phyloP scores from a whole-genome alignment of 2,329 filamentous ascomycete genomes.

The Epichloe sylvatica region DNA sequence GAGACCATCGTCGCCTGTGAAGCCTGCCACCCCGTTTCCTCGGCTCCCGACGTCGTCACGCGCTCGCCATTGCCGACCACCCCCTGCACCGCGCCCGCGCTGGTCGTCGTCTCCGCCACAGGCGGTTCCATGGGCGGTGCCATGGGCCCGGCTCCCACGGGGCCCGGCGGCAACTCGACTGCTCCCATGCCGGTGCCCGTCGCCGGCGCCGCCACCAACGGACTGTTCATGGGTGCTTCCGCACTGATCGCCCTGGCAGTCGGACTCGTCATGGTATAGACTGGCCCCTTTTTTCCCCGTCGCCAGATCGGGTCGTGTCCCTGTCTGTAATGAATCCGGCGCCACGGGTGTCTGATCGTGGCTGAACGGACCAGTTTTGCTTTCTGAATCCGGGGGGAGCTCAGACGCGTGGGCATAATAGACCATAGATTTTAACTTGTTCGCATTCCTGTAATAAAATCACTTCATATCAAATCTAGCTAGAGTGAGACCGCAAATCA shows the following conservation, averaged over 20 bases:
- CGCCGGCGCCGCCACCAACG: not conserved
- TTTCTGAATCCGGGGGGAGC: rapidly evolving
- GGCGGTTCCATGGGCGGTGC: not conserved
- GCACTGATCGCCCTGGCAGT: not conserved
- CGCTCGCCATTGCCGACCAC: constrained; percentile 6
- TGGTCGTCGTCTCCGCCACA: constrained; percentile 4
- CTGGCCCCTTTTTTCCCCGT: no score
- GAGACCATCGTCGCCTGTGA: constrained; percentile 3
- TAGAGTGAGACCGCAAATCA: no score
- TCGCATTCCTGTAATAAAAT: no score
- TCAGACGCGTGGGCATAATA: no score
- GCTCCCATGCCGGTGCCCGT: not conserved
- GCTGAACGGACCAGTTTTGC: no score
- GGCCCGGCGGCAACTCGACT: not conserved
- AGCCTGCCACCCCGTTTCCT: constrained; percentile 3
- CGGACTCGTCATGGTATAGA: not conserved
- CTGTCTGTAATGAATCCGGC: not conserved
- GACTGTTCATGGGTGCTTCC: not conserved
- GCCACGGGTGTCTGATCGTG: not conserved
- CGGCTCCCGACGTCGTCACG: constrained; percentile 8
- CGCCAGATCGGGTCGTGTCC: no score
- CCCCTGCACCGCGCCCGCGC: constrained; percentile 3
- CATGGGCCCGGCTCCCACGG: not conserved
- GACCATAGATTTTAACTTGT: no score
- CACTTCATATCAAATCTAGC: no score